Evolutionary conservation across 805 yeast genomes (phyloP), one percentile per base, ranked within the genome.

Genomic region (Yamadazyma ubonensis): DNA sequence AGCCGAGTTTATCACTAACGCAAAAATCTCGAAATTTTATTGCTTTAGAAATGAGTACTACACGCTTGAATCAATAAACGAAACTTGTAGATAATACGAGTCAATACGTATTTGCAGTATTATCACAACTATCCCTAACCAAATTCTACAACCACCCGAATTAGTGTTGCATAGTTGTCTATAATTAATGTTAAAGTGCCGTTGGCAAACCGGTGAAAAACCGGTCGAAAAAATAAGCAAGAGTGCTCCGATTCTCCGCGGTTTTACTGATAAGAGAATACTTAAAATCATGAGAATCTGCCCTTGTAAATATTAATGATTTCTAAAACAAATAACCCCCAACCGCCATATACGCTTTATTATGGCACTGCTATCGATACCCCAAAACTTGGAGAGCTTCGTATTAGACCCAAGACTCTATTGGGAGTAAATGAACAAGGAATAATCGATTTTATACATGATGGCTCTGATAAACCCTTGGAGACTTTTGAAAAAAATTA

Each of bases 321-420:
- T 10, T 23, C n/a, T n/a, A n/a, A 12, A 23, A 23, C n/a, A 23
- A 23, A 6, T 12, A 23, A 6, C 26, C 17, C n/a, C 26, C 26
- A 23, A 23, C 26, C 26, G 8, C 52, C 48, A 9, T 67, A 66
- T 50, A 71, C 76, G 0, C 65, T 81, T 3, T 83, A 75, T 59
- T 71, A 70, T 48, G 96, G 95, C 4, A 81, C 89, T 1, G 71
- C 86, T 43, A 74, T 83, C 8, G 93, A 87, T 57, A 80, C 91
- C 0, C 89, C 93, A 1, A 45, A 36, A 1, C 55, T 85, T 12
- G 81, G 79, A 1, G 55, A 63, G 15, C 53, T 89, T 2, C 79
- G 86, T 48, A 70, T 83, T 26, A 56, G 78, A 15, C 64, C 72
- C 14, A 57, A 71, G 36, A 76, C 84, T 15, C 72, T 81, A 1